Base-by-base conservation (phyloP, 2,329 filamentous ascomycete species). In the Nectriaceae sp. region DNA sequence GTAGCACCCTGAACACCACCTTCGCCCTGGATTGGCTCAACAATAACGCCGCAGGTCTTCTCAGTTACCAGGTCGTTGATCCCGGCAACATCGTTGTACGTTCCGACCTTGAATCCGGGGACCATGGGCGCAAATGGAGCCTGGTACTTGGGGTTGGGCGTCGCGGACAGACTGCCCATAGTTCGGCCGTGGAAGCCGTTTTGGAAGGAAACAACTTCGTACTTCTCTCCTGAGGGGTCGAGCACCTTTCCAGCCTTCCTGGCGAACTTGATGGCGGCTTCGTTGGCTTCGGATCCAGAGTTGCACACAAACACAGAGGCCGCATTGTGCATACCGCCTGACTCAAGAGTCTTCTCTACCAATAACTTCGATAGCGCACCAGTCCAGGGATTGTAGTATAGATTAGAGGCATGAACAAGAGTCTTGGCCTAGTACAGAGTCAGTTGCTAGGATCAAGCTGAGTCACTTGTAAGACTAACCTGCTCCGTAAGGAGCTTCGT, bases 81-180 rank as follows among this genome's bases (percentile, higher is more conserved):
- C 15, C 77, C 85, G 2, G 75, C 79, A 11, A 93, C 74, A 65
- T 97, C 87, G 66, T 99, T 97, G 75, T 86, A 95, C 6, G 76
- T 86, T 44, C 90, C 93, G 65, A 94, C 90, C 65, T 77, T 84
- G 75, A 96, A 97, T 2, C 94, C 94, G 0, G 94, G 93, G 1
- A 99, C 76, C 92, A 99, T 97, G 31, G 94, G 94, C 13, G 89
- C 79, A 66, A 99, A 99, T 0, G 94, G 94, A 60, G 87, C 83
- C 73, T 99, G 94, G 73, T 99, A 99, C 71, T 99, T 99, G 16
- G 91, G 90, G 73, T 97, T 99, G 40, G 92, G 94, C 4, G 94
- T 99, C 11, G 94, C 94, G n/a, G 90, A 96, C 38, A 99, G 75
- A 49, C 87, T 85, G 43, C 94, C 94, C 90, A 97, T 96, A 15